Evolutionary conservation across 495 filamentous ascomycete genomes (phyloP).

Genomic region (Lophiostoma macrostomum): DNA sequence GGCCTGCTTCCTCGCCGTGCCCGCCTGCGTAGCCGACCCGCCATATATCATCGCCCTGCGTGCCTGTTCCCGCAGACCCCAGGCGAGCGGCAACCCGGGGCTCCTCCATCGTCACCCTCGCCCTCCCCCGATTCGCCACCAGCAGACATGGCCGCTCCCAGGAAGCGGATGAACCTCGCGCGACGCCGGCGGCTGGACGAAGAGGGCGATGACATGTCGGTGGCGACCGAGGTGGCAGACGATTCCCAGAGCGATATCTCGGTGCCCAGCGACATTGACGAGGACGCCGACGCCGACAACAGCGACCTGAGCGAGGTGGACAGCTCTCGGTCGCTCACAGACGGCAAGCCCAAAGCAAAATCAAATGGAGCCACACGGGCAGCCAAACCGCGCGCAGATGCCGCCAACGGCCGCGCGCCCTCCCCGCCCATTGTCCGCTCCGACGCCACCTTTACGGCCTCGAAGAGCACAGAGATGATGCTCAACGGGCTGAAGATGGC

Average conservation of each 20-base stretch:
- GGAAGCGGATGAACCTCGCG: constrained; percentile 69
- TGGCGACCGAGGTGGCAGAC: constrained; percentile 67
- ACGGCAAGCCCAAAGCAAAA: constrained; percentile 41
- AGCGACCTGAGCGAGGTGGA: constrained; percentile 74
- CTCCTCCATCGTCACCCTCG: background rate
- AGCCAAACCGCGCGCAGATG: constrained; percentile 11
- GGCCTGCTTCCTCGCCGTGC: background rate
- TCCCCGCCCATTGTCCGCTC: constrained; percentile 29
- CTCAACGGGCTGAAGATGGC: constrained; percentile 74
- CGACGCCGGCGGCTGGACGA: constrained; percentile 77
- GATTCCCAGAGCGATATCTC: constrained; percentile 83
- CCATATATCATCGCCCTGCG: constrained; percentile 4
- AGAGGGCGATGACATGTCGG: constrained; percentile 67
- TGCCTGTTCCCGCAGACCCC: too few relatives aligned
- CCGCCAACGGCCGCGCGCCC: constrained; percentile 6
- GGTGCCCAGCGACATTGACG: constrained; percentile 67
- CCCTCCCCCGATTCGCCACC: background rate
- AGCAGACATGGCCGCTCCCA: constrained; percentile 57
- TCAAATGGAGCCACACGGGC: constrained; percentile 20
- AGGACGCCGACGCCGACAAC: constrained; percentile 66
- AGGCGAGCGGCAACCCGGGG: constrained; percentile 1
- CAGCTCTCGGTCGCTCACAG: constrained; percentile 47
- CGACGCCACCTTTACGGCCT: constrained; percentile 34
- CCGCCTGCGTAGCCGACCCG: constrained; percentile 21
- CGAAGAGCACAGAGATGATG: constrained; percentile 82